Evolutionary conservation across 2,329 filamentous ascomycete species (phyloP).

Genomic region (Cladophialophora bantiana): DNA sequence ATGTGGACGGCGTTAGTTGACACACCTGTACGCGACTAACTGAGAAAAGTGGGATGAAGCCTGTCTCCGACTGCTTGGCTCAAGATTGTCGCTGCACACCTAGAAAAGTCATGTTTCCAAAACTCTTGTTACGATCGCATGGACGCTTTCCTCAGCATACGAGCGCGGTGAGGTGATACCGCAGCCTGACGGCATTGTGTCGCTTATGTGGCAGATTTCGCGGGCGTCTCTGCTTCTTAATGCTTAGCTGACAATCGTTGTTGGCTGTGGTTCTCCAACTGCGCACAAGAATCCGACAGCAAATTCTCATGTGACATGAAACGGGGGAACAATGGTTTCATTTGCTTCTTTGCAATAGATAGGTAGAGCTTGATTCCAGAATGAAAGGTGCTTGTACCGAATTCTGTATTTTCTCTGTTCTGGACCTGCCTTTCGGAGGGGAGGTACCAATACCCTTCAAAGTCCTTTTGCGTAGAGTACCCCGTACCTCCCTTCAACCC

Average conservation of each 20-base stretch:
- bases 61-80: conserved; percentile 42
- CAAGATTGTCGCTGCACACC: conserved; percentile 32
- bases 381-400: conserved; percentile 10
- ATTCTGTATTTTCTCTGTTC: background rate
- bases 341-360: conserved; percentile 36
- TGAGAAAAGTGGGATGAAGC: conserved; percentile 45
- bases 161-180: conserved; percentile 36
- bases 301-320: conserved; percentile 40
- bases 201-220: conserved; percentile 33
- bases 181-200: conserved; percentile 29
- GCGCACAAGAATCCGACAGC: conserved; percentile 32
- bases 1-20: conserved; percentile 42
- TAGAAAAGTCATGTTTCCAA: conserved; percentile 38
- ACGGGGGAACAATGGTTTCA: conserved; percentile 31
- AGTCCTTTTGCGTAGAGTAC: background rate
- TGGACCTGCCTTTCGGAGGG: too few species aligned
- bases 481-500: background rate
- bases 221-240: conserved; percentile 35
- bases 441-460: too few species aligned
- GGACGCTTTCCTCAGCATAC: conserved; percentile 31
- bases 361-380: conserved; percentile 33
- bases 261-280: conserved; percentile 39
- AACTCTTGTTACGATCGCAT: conserved; percentile 18
- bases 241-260: conserved; percentile 35
- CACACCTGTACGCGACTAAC: conserved; percentile 31